Conservation (phyloP, 495 filamentous ascomycete genomes). For the Penicillium flavigenum region DNA sequence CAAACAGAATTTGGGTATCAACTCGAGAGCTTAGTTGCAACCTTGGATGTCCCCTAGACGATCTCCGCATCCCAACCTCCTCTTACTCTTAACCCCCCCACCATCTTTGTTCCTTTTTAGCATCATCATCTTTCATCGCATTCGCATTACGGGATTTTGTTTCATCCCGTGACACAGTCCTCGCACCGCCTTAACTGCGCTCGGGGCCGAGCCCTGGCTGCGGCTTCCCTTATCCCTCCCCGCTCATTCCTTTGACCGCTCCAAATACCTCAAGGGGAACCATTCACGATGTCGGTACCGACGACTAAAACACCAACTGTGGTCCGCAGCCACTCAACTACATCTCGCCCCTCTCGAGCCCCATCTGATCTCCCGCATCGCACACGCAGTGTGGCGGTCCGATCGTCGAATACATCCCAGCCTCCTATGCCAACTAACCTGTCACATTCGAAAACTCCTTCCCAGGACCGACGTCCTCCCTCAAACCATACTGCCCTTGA, state of each 20-base stretch:
- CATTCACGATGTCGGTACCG: conserved; percentile 48
- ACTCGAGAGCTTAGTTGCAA: conserved; percentile 11
- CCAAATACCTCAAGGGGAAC: conserved; percentile 13
- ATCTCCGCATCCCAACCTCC: conserved; percentile 16
- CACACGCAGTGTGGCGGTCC: conserved; percentile 53
- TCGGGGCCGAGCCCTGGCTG: conserved; percentile 14
- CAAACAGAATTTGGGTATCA: conserved; percentile 19
- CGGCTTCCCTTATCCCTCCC: conserved; percentile 22
- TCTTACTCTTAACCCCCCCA: conserved; percentile 11
- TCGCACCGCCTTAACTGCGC: conserved; percentile 10
- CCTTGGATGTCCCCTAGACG: conserved; percentile 7
- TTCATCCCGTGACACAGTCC: background rate
- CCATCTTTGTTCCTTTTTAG: conserved; percentile 4
- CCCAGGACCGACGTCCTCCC: conserved; percentile 49
- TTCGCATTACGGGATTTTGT: conserved; percentile 4
- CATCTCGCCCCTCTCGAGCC: conserved; percentile 48
- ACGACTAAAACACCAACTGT: conserved; percentile 48
- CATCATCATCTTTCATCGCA: background rate
- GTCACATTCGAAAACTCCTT: conserved; percentile 52
- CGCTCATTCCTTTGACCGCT: conserved; percentile 29
- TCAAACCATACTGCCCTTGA: conserved; percentile 54
- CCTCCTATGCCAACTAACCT: conserved; percentile 35
- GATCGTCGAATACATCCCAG: conserved; percentile 43
- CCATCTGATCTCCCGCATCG: conserved; percentile 56
- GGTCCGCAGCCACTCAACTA: conserved; percentile 56